phyloP scores from a whole-genome alignment of 371 early-diverging fungal genomes.

The Mortierella sp. region DNA sequence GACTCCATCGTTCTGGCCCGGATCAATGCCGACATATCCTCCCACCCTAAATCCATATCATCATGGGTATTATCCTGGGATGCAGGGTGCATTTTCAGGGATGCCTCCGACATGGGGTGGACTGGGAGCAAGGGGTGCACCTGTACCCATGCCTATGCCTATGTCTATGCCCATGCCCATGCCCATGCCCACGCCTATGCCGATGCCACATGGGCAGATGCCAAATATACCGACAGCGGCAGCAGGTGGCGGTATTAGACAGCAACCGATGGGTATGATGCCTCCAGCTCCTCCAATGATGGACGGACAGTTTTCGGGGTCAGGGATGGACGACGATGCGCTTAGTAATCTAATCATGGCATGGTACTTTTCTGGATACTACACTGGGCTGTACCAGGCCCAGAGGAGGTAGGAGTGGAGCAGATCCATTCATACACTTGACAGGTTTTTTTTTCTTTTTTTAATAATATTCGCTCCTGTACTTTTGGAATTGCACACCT shows the following conservation, averaged over 20 bases:
- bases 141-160: not conserved
- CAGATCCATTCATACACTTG: not conserved
- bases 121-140: not conserved
- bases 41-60: not conserved
- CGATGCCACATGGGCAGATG: not conserved
- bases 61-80: conserved; percentile 13
- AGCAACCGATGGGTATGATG: conserved; percentile 10
- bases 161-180: not conserved
- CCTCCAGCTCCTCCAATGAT: conserved; percentile 7
- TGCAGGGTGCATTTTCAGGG: not conserved
- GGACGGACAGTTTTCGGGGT: conserved; percentile 17
- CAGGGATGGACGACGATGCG: conserved; percentile 62
- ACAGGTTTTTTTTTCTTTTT: not conserved
- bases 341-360: conserved; percentile 77
- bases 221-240: not conserved
- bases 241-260: not conserved
- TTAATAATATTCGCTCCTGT: no score
- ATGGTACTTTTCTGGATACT: conserved; percentile 86
- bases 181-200: not conserved
- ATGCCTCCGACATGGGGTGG: not conserved
- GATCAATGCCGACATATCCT: not conserved
- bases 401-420: conserved; percentile 19
- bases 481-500: not conserved
- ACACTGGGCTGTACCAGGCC: conserved; percentile 78
- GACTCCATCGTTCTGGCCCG: not conserved